Evolutionary conservation across 306 rosid genomes (phyloP).

Genomic region (Lathyrus tuberosus): DNA sequence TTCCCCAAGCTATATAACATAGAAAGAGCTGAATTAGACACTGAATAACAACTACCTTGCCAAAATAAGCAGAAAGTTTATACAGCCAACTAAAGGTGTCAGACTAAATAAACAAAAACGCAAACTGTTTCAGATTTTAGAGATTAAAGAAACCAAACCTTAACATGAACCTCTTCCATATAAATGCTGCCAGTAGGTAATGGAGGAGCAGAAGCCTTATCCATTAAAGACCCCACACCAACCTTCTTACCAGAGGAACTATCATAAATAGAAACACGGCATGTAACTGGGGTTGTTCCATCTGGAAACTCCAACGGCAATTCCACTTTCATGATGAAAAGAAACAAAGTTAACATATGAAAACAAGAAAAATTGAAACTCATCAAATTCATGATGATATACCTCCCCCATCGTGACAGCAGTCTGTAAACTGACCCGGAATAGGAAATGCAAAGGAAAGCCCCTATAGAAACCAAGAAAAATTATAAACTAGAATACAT

Average conservation of each 20-base stretch:
- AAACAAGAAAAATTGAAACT: slow-evolving; percentile 31
- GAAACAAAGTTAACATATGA: slow-evolving; percentile 27
- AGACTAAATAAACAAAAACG: slow-evolving; percentile 22
- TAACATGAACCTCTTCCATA: slow-evolving; percentile 98
- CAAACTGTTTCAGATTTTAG: slow-evolving; percentile 23
- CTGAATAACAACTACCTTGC: slow-evolving; percentile 6
- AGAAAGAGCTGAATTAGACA: slow-evolving; percentile 40
- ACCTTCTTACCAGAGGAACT: slow-evolving; percentile 86
- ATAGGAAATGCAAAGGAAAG: slow-evolving; percentile 98
- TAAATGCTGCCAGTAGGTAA: slow-evolving; percentile 80
- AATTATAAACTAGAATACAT: slow-evolving; percentile 20
- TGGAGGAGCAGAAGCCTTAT: slow-evolving; percentile 93
- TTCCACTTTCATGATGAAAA: slow-evolving; percentile 60
- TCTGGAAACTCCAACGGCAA: slow-evolving; percentile 98
- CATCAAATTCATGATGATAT: slow-evolving; percentile 25
- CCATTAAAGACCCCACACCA: slow-evolving; percentile 92
- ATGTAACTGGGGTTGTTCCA: slow-evolving; percentile 97
- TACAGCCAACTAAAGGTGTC: slow-evolving; percentile 15
- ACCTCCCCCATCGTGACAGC: slow-evolving; percentile 94
- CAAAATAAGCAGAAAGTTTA: slow-evolving; percentile 27
- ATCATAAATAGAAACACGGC: slow-evolving; percentile 93
- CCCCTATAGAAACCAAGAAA: slow-evolving; percentile 59
- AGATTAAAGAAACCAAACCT: slow-evolving; percentile 60
- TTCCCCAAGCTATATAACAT: slow-evolving; percentile 78
- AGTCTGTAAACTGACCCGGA: slow-evolving; percentile 86